A percentile compares a stretch with the other conserved stretches of the same genome.
These are phyloP conservation scores for Lolium perenne DNA, from an alignment of 176 grass and related monocot species.

Conservation along the genomic window DNA sequence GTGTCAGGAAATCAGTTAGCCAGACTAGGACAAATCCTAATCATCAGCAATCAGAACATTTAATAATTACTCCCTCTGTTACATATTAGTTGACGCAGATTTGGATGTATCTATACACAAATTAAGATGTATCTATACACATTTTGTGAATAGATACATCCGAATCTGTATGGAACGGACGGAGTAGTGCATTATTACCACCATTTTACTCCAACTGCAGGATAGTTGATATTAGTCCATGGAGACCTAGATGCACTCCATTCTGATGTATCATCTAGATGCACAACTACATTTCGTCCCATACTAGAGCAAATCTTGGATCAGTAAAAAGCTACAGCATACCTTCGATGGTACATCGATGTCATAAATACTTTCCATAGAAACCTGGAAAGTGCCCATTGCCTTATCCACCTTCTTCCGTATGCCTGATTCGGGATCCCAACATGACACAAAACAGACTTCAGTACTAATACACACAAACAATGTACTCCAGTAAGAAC, in stretches of 20 bases:
- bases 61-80: too few species aligned
- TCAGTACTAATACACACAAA: neutral
- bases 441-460: neutral
- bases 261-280: neutral
- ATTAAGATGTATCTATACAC: too few species aligned
- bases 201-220: neutral
- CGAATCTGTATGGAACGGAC: too few species aligned
- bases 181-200: neutral
- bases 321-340: constrained; percentile 3
- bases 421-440: constrained; percentile 3
- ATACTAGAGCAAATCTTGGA: neutral
- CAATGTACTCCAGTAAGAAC: neutral
- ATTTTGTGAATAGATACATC: too few species aligned
- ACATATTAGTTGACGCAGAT: too few species aligned
- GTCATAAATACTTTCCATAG: constrained; percentile 13
- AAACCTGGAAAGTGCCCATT: neutral
- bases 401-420: constrained; percentile 14
- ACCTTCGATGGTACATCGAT: constrained; percentile 8
- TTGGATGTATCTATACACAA: too few species aligned
- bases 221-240: neutral
- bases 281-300: neutral
- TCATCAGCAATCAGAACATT: neutral
- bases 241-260: neutral
- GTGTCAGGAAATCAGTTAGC: neutral
- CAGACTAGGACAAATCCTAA: constrained; percentile 27